phyloP scores from a whole-genome alignment of 2,329 filamentous ascomycete species.

The Paracoccidioides lutzii region DNA sequence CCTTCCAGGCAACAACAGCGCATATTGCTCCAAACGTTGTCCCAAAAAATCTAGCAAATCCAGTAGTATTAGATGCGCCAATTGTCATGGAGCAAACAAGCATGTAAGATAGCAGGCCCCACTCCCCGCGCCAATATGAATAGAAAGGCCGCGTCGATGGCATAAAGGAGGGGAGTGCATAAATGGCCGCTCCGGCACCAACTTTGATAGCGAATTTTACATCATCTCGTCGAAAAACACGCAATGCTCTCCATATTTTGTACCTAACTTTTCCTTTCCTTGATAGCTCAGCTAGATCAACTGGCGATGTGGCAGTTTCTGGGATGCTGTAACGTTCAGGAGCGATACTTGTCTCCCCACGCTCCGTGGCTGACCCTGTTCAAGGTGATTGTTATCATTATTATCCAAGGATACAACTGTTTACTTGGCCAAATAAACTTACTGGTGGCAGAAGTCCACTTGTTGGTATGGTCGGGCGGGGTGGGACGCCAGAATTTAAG shows the following conservation, averaged over 20 bases:
- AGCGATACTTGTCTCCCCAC: neutral
- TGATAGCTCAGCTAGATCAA: neutral
- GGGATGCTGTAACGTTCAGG: neutral
- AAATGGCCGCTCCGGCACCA: conserved; percentile 75
- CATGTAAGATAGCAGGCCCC: conserved; percentile 95
- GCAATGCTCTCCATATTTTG: conserved; percentile 42
- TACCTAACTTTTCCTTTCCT: conserved; percentile 29
- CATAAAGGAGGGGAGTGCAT: conserved; percentile 80
- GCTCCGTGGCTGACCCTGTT: conserved; percentile 12
- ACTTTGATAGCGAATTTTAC: conserved; percentile 81
- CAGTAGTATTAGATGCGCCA: conserved; percentile 87
- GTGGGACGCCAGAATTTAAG: conserved; percentile 55
- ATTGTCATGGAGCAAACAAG: conserved; percentile 97
- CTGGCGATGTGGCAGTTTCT: conserved; percentile 5
- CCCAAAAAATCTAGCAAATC: conserved; percentile 71
- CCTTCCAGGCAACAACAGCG: conserved; percentile 65
- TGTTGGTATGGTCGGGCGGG: neutral
- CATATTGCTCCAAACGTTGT: conserved; percentile 68
- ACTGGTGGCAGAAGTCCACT: neutral
- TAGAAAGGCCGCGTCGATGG: conserved; percentile 66
- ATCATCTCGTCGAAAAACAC: conserved; percentile 50
- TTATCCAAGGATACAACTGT: neutral
- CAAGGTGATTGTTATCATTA: neutral
- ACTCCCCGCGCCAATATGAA: conserved; percentile 83
- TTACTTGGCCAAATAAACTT: neutral